Base-by-base conservation (phyloP, 2,329 filamentous ascomycete genomes). In the Curvularia verruculosa region DNA sequence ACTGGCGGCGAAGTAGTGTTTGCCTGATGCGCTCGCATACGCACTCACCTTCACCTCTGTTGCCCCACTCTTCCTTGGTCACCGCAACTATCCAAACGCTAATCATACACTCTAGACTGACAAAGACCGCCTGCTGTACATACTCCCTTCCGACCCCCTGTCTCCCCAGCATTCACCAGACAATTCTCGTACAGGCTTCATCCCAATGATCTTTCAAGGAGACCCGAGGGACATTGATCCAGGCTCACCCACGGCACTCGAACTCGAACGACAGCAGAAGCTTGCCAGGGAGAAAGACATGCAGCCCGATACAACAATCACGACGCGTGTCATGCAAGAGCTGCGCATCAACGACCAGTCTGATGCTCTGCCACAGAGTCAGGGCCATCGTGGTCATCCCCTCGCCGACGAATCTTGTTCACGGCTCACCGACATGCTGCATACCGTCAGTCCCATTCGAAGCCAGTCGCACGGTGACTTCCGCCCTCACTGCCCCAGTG, bases 401-500 rank as follows among this genome's bases (percentile, higher is more conserved):
- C 61, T 66, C 29, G 60, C 60, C 26, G 66, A 68, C 7, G 59
- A 61, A 19, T 69, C 66, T 10, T 66, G 65, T 2, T 70, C 70
- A 9, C 61, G 58, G 43, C 67, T 73, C 23, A 72, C 66, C 8
- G 68, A 70, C 13, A 70, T 75, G 60, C 63, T 74, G n/a, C 58
- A 55, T 13, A 56, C 58, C 5, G 52, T 67, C 29, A 65, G 61
- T 50, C 60, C 68, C 23, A 54, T 57, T 28, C 58, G 51, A 29
- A 45, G 36, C n/a, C 60, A 59, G 2, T 67, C 56, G n/a, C 57
- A 61, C 24, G 49, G 49, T 43, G 58, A 69, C 10, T 71, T 70
- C 45, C 54, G 54, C 8, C 55, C 63, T 23, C 60, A 66, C 18
- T 66, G 60, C 28, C 63, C 64, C 1, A 74, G 71, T 23, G 72